Percentiles rank a stretch among this genome's conserved stretches.
Evolutionary conservation across 495 filamentous ascomycete genomes (phyloP).

Genomic region (Physcia stellaris): DNA sequence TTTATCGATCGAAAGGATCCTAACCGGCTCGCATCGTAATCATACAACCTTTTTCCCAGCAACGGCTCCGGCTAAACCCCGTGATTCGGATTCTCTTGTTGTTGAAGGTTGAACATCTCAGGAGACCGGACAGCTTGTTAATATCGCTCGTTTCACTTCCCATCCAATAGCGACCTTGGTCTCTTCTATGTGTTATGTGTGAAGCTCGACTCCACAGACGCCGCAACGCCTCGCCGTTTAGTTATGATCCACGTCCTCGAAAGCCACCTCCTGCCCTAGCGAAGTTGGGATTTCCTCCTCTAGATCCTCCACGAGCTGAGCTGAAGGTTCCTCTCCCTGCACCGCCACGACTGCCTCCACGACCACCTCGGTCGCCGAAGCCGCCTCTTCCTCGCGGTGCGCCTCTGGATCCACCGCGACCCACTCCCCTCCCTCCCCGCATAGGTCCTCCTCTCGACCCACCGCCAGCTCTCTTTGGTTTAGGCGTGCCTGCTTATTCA

Average conservation of each 20-base stretch:
- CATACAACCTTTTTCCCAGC: neutral
- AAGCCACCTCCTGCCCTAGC: slow-evolving; percentile 10
- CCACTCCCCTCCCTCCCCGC: slow-evolving; percentile 30
- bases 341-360: slow-evolving; percentile 28
- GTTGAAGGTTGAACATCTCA: no score
- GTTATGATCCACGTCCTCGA: slow-evolving; percentile 15
- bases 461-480: slow-evolving; percentile 46
- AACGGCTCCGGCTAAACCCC: neutral
- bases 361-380: slow-evolving; percentile 21
- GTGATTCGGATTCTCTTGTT: no score
- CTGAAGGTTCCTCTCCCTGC: slow-evolving; percentile 25
- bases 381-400: slow-evolving; percentile 27
- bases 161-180: no score
- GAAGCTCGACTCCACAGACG: no score
- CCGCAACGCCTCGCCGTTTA: slow-evolving; percentile 7
- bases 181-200: no score
- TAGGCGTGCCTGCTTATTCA: slow-evolving; percentile 34
- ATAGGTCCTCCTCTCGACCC: slow-evolving; percentile 33
- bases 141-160: no score
- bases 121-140: no score
- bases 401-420: slow-evolving; percentile 31
- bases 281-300: slow-evolving; percentile 15
- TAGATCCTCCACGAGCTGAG: slow-evolving; percentile 11
- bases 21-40: no score
- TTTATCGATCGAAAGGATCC: no score